A percentile compares a stretch with the other conserved stretches of the same genome.
phyloP scores from a whole-genome alignment of 2,329 filamentous ascomycete genomes.

The Drechmeria coniospora region DNA sequence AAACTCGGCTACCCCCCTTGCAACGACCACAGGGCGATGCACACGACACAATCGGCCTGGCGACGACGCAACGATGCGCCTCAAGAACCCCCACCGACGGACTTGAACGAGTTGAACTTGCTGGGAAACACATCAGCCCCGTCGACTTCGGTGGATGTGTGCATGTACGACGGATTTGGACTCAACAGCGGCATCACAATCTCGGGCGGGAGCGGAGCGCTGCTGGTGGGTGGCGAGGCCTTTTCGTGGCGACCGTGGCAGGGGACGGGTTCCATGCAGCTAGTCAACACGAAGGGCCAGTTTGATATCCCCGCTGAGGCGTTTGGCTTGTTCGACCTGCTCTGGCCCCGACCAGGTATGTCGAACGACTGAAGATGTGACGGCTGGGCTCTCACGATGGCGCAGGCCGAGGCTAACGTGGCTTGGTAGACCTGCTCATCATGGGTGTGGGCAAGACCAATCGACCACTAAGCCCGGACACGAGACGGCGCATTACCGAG shows the following conservation, averaged over 20 bases:
- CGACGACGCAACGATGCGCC: constrained; percentile 10
- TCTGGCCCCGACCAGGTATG: constrained; percentile 83
- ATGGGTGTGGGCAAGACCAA: constrained; percentile 71
- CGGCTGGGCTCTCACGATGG: too few species aligned
- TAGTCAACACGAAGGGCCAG: constrained; percentile 65
- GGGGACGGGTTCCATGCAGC: constrained; percentile 23
- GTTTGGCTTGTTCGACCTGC: constrained; percentile 59
- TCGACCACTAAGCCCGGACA: constrained; percentile 59
- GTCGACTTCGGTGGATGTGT: constrained; percentile 70
- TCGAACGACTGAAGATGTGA: too few species aligned
- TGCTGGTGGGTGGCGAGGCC: constrained; percentile 75
- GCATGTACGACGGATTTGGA: constrained; percentile 69
- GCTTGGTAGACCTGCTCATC: constrained; percentile 58
- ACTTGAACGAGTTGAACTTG: constrained; percentile 66
- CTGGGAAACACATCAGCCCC: constrained; percentile 61
- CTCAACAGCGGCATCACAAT: constrained; percentile 69
- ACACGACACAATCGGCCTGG: constrained; percentile 5
- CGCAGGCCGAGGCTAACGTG: neutral
- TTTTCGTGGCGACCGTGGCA: constrained; percentile 83
- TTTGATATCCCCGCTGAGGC: constrained; percentile 58
- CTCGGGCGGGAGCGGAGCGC: constrained; percentile 50
- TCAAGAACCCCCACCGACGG: constrained; percentile 26
- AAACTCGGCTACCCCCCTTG: neutral
- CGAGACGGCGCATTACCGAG: constrained; percentile 54
- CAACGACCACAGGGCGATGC: constrained; percentile 2